Evolutionary conservation across 2,329 filamentous ascomycete genomes (phyloP).

Genomic region (Aspergillus flavus): DNA sequence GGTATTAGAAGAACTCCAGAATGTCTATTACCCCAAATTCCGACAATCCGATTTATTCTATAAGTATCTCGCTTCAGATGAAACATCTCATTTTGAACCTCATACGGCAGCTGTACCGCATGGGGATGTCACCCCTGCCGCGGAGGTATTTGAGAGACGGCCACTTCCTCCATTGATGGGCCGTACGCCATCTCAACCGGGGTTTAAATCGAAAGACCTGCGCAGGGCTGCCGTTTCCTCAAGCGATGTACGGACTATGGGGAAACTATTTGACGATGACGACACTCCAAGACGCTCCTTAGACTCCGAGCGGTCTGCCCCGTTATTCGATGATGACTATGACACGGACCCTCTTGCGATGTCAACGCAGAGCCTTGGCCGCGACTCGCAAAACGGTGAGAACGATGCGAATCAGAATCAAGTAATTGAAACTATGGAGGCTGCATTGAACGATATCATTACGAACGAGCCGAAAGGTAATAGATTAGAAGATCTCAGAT

Average conservation of each 20-base stretch:
- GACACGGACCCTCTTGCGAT: conserved; percentile 70
- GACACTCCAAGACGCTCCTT: conserved; percentile 65
- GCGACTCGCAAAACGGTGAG: conserved; percentile 62
- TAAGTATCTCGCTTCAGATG: conserved; percentile 90
- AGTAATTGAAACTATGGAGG: conserved; percentile 90
- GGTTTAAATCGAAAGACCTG: conserved; percentile 53
- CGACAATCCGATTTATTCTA: conserved; percentile 93
- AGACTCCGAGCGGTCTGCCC: conserved; percentile 62
- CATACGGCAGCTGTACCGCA: conserved; percentile 22
- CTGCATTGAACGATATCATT: conserved; percentile 89
- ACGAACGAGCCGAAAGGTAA: conserved; percentile 65
- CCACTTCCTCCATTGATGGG: conserved; percentile 47
- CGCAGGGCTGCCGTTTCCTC: conserved; percentile 63
- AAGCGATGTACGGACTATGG: conserved; percentile 57
- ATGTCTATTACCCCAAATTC: conserved; percentile 78
- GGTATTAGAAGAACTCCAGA: conserved; percentile 82
- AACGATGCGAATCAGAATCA: conserved; percentile 65
- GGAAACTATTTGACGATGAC: conserved; percentile 48
- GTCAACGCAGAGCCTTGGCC: conserved; percentile 79
- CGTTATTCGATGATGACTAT: conserved; percentile 80
- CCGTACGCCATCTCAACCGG: conserved; percentile 52
- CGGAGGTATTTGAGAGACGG: conserved; percentile 39
- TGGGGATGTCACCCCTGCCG: conserved; percentile 20
- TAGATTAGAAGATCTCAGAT: conserved; percentile 39
- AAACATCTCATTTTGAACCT: conserved; percentile 47